Evolutionary conservation across 2,329 filamentous ascomycete species (phyloP), one percentile per base, ranked within the genome.

Genomic region (Chalaropsis ovoidea): DNA sequence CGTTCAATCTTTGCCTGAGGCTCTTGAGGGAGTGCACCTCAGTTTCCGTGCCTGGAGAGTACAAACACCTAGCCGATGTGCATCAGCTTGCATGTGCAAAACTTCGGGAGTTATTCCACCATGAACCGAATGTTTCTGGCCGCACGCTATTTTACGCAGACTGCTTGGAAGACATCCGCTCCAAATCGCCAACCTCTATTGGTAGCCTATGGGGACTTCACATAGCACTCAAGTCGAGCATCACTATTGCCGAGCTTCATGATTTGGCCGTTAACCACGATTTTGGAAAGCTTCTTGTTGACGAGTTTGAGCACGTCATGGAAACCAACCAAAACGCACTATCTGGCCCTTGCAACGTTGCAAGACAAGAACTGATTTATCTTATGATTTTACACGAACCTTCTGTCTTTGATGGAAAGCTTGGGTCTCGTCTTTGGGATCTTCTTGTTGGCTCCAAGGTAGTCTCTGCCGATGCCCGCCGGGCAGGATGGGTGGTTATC

Each of bases 1-100:
- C 80, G 0, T 82, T 79, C 68, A 75, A 76, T n/a, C 74, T 83
- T 15, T 82, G 79, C 68, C 74, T 93, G 62, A 82, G 87, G 27
- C 75, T 95, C 19, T 80, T 94, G 52, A 84, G 88, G 68, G 86
- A 92, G 70, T 86, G 88, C 2, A 86, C 86, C 0, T 79, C 83
- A 13, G 79, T 78, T 39, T 77, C 76, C 22, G 74, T 79, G 8
- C 17, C 54, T 8, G 79, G 81, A 15, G 78, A 79, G 3, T 79
- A 82, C 8, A 79, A 85, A 62, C 80, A 83, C 8, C 79, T 83
- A 70, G 78, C 81, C 1, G 81, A 86, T 17, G 77, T 92, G 17
- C 85, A 90, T 69, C 75, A 77, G 3, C 85, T 87, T 69, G 86
- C 86, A 6, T 79, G 80, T 60, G 76, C 79, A 6, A 85, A 86